These are phyloP conservation scores for Golubevia pallescens DNA, from an alignment of 1,284 basidiomycete genomes.

Conservation along the genomic window DNA sequence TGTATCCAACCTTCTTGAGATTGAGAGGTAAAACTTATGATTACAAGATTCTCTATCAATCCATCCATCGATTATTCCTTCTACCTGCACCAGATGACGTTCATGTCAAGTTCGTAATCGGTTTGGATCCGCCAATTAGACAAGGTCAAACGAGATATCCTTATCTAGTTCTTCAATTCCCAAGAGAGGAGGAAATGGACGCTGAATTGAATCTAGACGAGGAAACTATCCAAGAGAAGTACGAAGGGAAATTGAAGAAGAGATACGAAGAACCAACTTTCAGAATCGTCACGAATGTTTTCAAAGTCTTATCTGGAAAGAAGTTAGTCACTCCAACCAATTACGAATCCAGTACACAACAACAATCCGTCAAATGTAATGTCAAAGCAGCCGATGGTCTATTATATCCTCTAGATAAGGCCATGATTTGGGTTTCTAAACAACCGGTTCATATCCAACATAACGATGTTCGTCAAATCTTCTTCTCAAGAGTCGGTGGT, in stretches of 20 bases:
- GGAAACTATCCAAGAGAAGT: constrained; percentile 66
- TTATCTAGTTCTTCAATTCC: constrained; percentile 97
- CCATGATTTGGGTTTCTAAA: constrained; percentile 60
- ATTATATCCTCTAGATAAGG: constrained; percentile 62
- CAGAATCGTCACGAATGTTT: constrained; percentile 92
- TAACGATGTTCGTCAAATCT: constrained; percentile 53
- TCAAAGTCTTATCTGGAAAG: constrained; percentile 87
- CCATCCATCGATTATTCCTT: constrained; percentile 88
- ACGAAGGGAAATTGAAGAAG: constrained; percentile 82
- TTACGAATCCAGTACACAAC: constrained; percentile 48
- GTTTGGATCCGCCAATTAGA: constrained; percentile 79
- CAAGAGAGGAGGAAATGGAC: constrained; percentile 93
- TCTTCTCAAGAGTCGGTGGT: constrained; percentile 58
- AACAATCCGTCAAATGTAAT: constrained; percentile 60
- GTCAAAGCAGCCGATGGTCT: constrained; percentile 62
- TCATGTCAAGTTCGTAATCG: constrained; percentile 82
- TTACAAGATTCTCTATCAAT: constrained; percentile 93
- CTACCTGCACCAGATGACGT: constrained; percentile 92
- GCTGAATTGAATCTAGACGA: constrained; percentile 92
- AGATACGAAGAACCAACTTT: constrained; percentile 91
- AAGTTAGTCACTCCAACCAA: constrained; percentile 76
- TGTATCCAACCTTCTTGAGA: constrained; percentile 92
- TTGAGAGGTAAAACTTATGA: constrained; percentile 98
- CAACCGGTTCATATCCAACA: constrained; percentile 58
- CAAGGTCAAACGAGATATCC: constrained; percentile 98